Base-by-base conservation (phyloP, 2,329 filamentous ascomycete species). In the Verticillium nubilum region DNA sequence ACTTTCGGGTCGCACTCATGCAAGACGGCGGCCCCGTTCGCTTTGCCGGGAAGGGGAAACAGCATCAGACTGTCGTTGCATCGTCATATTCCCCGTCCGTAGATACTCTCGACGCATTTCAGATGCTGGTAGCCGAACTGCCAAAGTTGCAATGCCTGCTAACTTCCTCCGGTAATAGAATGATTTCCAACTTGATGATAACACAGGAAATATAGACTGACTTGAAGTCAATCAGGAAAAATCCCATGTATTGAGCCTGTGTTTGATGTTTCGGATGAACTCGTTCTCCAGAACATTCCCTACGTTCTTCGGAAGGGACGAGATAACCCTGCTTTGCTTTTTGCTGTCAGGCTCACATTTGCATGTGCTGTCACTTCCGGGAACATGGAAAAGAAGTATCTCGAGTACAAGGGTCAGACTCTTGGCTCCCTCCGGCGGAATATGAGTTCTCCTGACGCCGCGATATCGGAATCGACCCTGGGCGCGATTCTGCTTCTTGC, bases 401-500 rank as follows among this genome's bases (percentile, higher is more conserved):
- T 79, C 1, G 54, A 61, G 0, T 78, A 78, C 35, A 72, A 73
- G 50, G 66, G 63, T 17, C 60, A 72, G 17, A 69, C 72, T 0
- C 59, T 78, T 1, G 63, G 63, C 4, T 65, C 59, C 9, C 70
- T 79, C 57, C 69, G 75, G 3, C 31, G 68, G 29, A 73, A 65
- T n/a, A 72, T 78, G 65, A 63, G 58, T 26, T 70, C 60, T 10
- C 59, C 59, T 0, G 63, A 68, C 4, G 60, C 59, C 4, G 69
- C 70, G 33, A 63, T 68, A 13, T 71, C 74, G 0, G 72, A 72
- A 56, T 67, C 75, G 3, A 78, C 75, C 0, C 61, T 79, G 2
- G 77, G 74, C 0, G 70, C 77, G 0, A 79, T 79, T 61, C 19
- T 79, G 5, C 66, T 79, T 0, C 65, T 79, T 0, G 75, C 75